These are phyloP conservation scores for Gigaspora rosea DNA, from an alignment of 192 early-diverging fungal species.

Conservation along the genomic window DNA sequence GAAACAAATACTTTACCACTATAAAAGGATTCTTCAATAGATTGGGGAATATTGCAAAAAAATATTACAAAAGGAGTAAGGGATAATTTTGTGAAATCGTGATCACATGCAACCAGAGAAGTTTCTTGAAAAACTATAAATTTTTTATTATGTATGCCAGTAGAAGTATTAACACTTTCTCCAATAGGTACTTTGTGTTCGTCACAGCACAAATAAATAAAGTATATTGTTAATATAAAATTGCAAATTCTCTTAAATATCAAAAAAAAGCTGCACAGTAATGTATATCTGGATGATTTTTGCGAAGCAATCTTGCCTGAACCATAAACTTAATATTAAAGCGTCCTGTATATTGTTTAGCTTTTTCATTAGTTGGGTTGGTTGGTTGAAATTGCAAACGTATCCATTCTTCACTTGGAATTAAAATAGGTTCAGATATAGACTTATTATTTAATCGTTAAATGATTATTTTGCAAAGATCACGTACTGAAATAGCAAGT, in stretches of 20 bases:
- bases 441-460: neutral
- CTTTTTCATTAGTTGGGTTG: neutral
- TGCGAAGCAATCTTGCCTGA: neutral
- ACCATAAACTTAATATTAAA: slow-evolving; percentile 11
- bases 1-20: neutral
- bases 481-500: neutral
- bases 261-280: neutral
- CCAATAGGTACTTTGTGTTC: neutral
- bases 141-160: neutral
- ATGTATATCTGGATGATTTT: neutral
- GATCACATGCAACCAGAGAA: neutral
- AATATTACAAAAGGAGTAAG: slow-evolving; percentile 1
- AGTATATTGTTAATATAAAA: neutral
- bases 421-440: neutral
- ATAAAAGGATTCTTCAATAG: neutral
- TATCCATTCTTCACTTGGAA: neutral
- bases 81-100: neutral
- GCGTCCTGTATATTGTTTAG: neutral
- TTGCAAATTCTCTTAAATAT: neutral
- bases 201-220: neutral
- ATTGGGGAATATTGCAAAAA: neutral
- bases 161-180: neutral
- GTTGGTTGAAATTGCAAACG: neutral
- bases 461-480: neutral
- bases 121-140: neutral